Conservation (phyloP, 306 rosid species). For the Luffa aegyptiaca region DNA sequence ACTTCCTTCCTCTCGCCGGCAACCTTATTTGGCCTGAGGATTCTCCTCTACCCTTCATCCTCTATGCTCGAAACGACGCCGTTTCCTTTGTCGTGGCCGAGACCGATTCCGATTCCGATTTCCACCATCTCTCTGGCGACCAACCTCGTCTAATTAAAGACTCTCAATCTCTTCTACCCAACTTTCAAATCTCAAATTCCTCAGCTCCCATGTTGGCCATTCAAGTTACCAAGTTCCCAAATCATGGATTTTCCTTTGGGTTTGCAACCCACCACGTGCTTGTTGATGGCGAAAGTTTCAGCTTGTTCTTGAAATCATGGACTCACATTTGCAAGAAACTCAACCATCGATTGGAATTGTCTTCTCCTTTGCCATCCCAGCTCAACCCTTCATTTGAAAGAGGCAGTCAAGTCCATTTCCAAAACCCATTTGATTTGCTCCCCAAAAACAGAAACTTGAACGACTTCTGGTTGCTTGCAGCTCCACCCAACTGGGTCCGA, state of each 20-base stretch:
- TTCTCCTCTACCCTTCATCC: slow-evolving; percentile 24
- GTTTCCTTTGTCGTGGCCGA: slow-evolving; percentile 33
- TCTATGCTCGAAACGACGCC: slow-evolving; percentile 18
- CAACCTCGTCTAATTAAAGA: slow-evolving; percentile 9
- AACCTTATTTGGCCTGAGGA: slow-evolving; percentile 29
- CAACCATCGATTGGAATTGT: background rate
- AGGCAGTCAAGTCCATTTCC: background rate
- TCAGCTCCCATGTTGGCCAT: slow-evolving; percentile 14
- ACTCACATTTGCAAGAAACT: slow-evolving; percentile 17
- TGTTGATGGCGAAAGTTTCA: slow-evolving; percentile 32
- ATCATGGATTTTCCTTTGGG: slow-evolving; percentile 33
- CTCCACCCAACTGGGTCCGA: background rate
- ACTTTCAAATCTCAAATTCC: background rate
- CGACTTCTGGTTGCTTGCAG: too few relatives aligned
- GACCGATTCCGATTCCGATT: slow-evolving; percentile 13
- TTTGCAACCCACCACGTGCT: slow-evolving; percentile 27
- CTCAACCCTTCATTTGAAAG: background rate
- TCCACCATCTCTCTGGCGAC: background rate
- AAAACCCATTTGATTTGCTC: background rate
- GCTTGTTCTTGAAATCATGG: slow-evolving; percentile 44
- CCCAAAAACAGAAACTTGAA: background rate
- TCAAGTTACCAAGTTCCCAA: slow-evolving; percentile 36
- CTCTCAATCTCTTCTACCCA: slow-evolving; percentile 25
- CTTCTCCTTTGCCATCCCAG: background rate
- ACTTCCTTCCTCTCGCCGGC: slow-evolving; percentile 30